Base-by-base conservation (phyloP, 176 grass and related monocot species). In the Eragrostis curvula region DNA sequence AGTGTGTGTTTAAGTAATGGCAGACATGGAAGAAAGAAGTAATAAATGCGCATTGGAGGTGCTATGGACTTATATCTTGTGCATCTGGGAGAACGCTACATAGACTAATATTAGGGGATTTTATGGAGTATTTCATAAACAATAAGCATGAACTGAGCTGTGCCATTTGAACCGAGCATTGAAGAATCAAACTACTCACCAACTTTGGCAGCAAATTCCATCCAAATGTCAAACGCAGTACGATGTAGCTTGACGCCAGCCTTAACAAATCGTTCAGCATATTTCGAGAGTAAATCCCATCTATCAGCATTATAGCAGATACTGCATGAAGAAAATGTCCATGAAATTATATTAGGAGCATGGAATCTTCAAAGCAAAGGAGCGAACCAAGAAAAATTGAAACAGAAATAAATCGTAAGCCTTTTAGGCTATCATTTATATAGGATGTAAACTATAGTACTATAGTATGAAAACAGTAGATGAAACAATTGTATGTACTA, bases 151-250 rank as follows among this genome's bases (percentile, higher is more conserved):
- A 53, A 69, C 14, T 2, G 3, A 71, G 20, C 3, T 61, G 83
- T 68, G 2, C 21, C 18, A 79, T n/a, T 86, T 40, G 43, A 30
- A 81, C 43, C 0, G 0, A 57, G 7, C 40, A 84, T 28, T 15
- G 16, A 88, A 69, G 24, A 45, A 66, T 55, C 30, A 56, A 82
- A 82, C 11, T 80, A 48, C 87, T 83, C 89, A 95, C 95, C 96
- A 80, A 92, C 83, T 94, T 89, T 93, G 23, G 93, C 93, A 75
- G 93, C 96, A 71, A 96, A 96, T 23, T 94, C 91, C 91, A 96
- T 99, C 93, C 93, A 96, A 85, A 96, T 82, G 60, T 96, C 93
- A 87, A 95, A 99, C 73, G 96, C 70, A 74, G 75, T 82, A 74
- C 83, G 87, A 32, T 81, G 93, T 58, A 99, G 80, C 80, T 94